Base-by-base conservation (phyloP, 2,329 filamentous ascomycete species). In the Mycogone perniciosa region DNA sequence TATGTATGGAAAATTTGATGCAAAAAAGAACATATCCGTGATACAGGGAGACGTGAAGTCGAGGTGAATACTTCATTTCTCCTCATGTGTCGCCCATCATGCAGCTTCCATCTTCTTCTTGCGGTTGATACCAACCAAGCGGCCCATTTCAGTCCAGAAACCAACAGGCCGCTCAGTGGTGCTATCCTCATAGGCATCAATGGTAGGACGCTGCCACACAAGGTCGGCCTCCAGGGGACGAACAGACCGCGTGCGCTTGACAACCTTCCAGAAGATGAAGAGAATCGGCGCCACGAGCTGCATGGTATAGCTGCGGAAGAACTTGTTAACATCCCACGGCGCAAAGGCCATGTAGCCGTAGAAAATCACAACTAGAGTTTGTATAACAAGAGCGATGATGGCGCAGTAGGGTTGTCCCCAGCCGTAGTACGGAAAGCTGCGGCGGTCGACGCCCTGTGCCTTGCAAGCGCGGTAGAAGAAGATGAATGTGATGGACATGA, bases 241-340 rank as follows among this genome's bases (percentile, higher is more conserved):
- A 13, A 82, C 69, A 46, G 78, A 69, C 53, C 73, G 74, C 2
- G 83, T 86, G 51, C 70, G 71, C 69, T 82, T 80, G 62, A 81
- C 20, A 1, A 86, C 6, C 67, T 88, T 88, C 81, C 82, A 88
- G 58, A 72, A 71, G 20, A 76, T 47, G 61, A 77, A 85, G 30
- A 81, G 66, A 34, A 79, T 61, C 6, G 76, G 73, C 0, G 75
- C 74, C 27, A 83, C 62, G 10, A 81, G 64, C 53, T 77, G 68
- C 76, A 82, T 80, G 30, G 75, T 76, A 65, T 82, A 82, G 68
- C 78, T 77, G 13, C 71, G 66, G 63, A 77, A 71, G 60, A 79
- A 76, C 34, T 60, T 69, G 4, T 73, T 65, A 13, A 72, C 68
- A 27, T 66, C 63, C 74, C 81, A 84, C 11, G 67, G 67, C 11